Percentiles rank a stretch among this genome's conserved stretches.
Evolutionary conservation across 495 filamentous ascomycete genomes (phyloP).

Genomic region (Aspergillus carlsbadensis): DNA sequence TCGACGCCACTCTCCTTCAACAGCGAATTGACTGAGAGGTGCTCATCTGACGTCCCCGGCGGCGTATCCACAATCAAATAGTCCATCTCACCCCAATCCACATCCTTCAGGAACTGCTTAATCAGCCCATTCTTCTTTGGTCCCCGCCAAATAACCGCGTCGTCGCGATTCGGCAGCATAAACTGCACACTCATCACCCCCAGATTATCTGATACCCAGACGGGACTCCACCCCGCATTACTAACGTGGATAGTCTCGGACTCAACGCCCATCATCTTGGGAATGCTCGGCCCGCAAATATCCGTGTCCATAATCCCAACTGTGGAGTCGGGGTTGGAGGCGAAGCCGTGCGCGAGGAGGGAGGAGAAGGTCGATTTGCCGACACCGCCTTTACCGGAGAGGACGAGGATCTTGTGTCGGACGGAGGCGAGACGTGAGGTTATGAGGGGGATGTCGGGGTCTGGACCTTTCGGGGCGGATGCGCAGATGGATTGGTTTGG

Average conservation of each 20-base stretch:
- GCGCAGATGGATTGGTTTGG: slow-evolving; percentile 96
- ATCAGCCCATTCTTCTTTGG: slow-evolving; percentile 98
- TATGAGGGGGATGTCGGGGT: slow-evolving; percentile 89
- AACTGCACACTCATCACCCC: slow-evolving; percentile 97
- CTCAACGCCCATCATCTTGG: slow-evolving; percentile 98
- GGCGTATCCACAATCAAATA: slow-evolving; percentile 93
- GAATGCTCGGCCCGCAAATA: slow-evolving; percentile 91
- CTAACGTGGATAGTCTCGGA: slow-evolving; percentile 86
- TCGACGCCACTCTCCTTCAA: slow-evolving; percentile 87
- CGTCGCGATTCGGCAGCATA: slow-evolving; percentile 89
- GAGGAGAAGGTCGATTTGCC: slow-evolving; percentile 91
- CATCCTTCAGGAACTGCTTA: slow-evolving; percentile 95
- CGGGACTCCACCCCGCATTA: slow-evolving; percentile 81
- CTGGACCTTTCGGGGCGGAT: slow-evolving; percentile 89
- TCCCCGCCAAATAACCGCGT: slow-evolving; percentile 94
- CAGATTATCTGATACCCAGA: slow-evolving; percentile 90
- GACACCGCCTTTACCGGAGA: slow-evolving; percentile 94
- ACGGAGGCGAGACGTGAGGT: slow-evolving; percentile 77
- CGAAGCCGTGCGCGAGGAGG: slow-evolving; percentile 84
- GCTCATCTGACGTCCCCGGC: slow-evolving; percentile 92
- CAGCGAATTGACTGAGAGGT: slow-evolving; percentile 85
- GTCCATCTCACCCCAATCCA: slow-evolving; percentile 94
- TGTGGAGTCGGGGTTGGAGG: slow-evolving; percentile 67
- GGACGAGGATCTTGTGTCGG: slow-evolving; percentile 84
- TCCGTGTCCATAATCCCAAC: slow-evolving; percentile 97